phyloP scores from a whole-genome alignment of 2,329 filamentous ascomycete species.

The Cercospora zeina region DNA sequence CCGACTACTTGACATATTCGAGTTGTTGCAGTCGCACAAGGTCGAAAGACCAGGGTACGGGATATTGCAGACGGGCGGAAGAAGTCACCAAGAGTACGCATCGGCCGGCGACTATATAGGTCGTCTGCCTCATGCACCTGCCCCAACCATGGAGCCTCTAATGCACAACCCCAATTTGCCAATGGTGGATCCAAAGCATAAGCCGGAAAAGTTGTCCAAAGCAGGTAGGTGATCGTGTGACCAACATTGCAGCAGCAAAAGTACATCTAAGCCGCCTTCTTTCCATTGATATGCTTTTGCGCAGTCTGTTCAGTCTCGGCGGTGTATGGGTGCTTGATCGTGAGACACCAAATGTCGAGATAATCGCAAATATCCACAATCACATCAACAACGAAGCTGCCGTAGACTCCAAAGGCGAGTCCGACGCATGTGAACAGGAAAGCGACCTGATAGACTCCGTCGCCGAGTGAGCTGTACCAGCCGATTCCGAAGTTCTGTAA shows the following conservation, averaged over 20 bases:
- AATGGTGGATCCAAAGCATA: slow-evolving; percentile 6
- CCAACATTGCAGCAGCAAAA: not conserved
- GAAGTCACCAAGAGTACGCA: not conserved
- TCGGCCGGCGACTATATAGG: not conserved
- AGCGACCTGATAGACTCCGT: slow-evolving; percentile 77
- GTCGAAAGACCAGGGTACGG: not conserved
- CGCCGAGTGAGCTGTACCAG: slow-evolving; percentile 74
- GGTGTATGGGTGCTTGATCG: slow-evolving; percentile 79
- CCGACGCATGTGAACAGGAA: slow-evolving; percentile 90
- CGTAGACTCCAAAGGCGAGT: slow-evolving; percentile 84
- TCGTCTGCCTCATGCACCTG: slow-evolving; percentile 10
- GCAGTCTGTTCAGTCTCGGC: slow-evolving; percentile 29
- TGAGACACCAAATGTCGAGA: slow-evolving; percentile 96
- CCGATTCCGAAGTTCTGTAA: slow-evolving; percentile 54
- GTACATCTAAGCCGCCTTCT: slow-evolving; percentile 23
- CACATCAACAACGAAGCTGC: slow-evolving; percentile 94
- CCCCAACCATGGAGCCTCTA: not conserved
- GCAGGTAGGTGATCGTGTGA: slow-evolving; percentile 18
- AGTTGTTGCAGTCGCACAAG: not conserved
- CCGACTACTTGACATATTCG: not conserved
- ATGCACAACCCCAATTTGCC: not conserved
- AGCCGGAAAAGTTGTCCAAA: slow-evolving; percentile 15
- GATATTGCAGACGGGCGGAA: not conserved
- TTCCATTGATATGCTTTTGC: slow-evolving; percentile 24
- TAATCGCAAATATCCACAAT: slow-evolving; percentile 98